Evolutionary conservation across 2,329 filamentous ascomycete species (phyloP).

Genomic region (Ophiostoma montium): DNA sequence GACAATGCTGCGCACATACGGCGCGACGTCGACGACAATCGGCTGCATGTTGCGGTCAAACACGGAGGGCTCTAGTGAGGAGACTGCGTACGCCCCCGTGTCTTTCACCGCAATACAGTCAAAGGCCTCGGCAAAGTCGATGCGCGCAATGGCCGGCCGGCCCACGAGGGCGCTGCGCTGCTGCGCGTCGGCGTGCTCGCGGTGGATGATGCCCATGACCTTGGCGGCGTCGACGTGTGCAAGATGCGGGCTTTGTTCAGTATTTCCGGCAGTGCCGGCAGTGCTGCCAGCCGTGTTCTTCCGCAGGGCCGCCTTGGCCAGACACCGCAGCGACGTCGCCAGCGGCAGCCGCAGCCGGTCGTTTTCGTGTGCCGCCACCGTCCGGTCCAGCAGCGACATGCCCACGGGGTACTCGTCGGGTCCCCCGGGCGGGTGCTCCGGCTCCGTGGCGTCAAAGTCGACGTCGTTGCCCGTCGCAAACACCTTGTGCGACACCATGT

Average conservation of each 20-base stretch:
- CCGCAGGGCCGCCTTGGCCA: conserved; percentile 20
- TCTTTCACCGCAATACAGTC: conserved; percentile 37
- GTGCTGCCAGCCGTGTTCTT: background rate
- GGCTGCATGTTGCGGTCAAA: conserved; percentile 58
- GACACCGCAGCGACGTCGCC: conserved; percentile 20
- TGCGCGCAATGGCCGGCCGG: conserved; percentile 25
- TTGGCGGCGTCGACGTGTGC: conserved; percentile 19
- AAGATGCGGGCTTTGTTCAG: conserved; percentile 10
- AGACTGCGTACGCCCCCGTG: conserved; percentile 5
- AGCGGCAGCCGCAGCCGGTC: conserved; percentile 18
- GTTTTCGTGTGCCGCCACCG: conserved; percentile 21
- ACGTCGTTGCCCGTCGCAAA: conserved; percentile 28
- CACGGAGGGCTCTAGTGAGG: conserved; percentile 48
- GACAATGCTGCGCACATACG: conserved; percentile 79
- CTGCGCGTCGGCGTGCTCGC: conserved; percentile 23
- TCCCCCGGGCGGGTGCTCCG: conserved; percentile 33
- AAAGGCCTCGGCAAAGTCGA: conserved; percentile 44
- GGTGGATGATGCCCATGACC: conserved; percentile 24
- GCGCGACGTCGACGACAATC: conserved; percentile 66
- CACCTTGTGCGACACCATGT: conserved; percentile 40
- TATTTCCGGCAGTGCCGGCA: no score
- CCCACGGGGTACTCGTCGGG: conserved; percentile 39
- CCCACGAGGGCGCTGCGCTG: conserved; percentile 18
- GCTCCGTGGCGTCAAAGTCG: conserved; percentile 47
- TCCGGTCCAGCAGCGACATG: conserved; percentile 32